phyloP scores from a whole-genome alignment of 192 early-diverging fungal genomes.

The Backusella liffmaniae region DNA sequence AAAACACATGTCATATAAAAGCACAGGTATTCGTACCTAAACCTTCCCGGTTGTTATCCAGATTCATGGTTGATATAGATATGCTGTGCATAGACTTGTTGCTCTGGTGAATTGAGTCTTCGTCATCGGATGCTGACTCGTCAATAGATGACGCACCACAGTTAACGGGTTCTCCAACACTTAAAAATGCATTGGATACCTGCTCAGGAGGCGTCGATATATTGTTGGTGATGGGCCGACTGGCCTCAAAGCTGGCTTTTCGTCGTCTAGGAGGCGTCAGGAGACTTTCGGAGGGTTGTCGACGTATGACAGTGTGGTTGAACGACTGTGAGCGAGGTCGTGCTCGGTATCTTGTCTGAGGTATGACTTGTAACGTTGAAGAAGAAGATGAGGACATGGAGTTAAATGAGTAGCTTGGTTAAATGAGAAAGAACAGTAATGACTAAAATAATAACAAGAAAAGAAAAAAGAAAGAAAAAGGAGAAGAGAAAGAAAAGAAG shows the following conservation, averaged over 20 bases:
- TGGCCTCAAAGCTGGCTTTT: conserved; percentile 5
- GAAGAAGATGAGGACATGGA: conserved; percentile 5
- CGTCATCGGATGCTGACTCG: not conserved
- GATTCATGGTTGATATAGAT: not conserved
- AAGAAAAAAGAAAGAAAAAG: not conserved
- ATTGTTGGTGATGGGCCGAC: not conserved
- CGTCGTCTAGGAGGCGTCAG: not conserved
- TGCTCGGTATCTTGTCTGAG: not conserved
- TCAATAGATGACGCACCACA: conserved; percentile 11
- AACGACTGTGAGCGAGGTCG: not conserved
- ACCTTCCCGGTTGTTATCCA: not conserved
- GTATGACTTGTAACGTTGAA: not conserved
- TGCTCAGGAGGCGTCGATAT: not conserved
- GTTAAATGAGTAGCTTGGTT: not conserved
- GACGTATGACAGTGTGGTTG: conserved; percentile 1
- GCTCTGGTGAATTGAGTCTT: conserved; percentile 1
- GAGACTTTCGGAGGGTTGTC: conserved; percentile 1
- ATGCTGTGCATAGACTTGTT: not conserved
- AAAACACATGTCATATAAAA: not conserved
- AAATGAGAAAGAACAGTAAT: not conserved
- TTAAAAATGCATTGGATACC: not conserved
- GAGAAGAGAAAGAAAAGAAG: conserved; percentile 1
- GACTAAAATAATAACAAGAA: not conserved
- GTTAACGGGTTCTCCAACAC: not conserved
- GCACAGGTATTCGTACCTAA: not conserved